Evolutionary conservation across 2,329 filamentous ascomycete species (phyloP), one percentile per base, ranked within the genome.

Genomic region (Apiospora marii): DNA sequence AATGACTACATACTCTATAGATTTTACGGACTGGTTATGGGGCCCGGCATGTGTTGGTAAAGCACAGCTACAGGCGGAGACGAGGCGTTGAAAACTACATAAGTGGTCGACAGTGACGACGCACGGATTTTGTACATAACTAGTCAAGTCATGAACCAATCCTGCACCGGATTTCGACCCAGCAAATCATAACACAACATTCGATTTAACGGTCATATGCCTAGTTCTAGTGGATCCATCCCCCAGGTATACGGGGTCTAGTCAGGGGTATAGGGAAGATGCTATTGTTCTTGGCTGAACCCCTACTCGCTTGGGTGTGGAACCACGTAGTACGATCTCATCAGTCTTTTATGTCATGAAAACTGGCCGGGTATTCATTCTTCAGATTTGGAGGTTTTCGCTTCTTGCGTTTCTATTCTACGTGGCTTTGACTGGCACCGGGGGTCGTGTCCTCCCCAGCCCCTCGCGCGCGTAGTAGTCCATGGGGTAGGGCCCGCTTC

Each of bases 381-480:
- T 41, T 64, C 58, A 64, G 22, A 48, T 68, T 13, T 10, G 37
- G 37, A 10, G 8, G 37, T 10, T 8, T 41, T 41, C 7, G 43
- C 12, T 10, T 48, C 19, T 68, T 41, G 27, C 37, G 37, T 68
- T n/a, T 68, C 4, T 68, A 14, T 8, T 41, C 34, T 64, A 64
- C 41, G 22, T n/a, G 41, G 58, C 34, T 7, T 43, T 34, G 10
- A 68, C 67, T 12, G 16, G 43, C 12, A 61, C 69, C 22, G 58
- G 58, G 34, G 43, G 37, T 67, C 58, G 41, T 16, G 93, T 95
- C 81, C 96, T 90, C 1, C 96, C 96, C 71, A 99, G 80, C 0
- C 96, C 96, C 67, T 98, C 94, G 81, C 93, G 96, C 0, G 92
- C 95, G 83, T 99, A 99, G 80, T 97, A 99, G 82, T 99, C 95